A percentile compares a stretch with the other conserved stretches of the same genome.
Evolutionary conservation across 768 basidiomycete genomes (phyloP).

Genomic region (Suillus hirtellus): DNA sequence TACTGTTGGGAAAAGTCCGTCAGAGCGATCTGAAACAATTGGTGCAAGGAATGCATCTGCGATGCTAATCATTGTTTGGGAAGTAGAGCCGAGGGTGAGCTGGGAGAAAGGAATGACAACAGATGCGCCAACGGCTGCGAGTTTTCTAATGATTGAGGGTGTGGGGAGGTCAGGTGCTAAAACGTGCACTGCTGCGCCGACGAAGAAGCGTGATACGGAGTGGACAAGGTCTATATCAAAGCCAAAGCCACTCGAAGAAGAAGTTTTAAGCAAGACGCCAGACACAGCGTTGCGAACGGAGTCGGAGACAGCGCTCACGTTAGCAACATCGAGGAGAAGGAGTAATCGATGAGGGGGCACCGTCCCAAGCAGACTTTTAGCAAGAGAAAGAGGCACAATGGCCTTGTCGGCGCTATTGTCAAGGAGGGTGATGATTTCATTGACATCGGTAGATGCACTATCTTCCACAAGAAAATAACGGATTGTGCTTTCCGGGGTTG

Average conservation of each 20-base stretch:
- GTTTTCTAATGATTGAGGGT: slow-evolving; percentile 58
- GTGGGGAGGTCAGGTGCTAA: slow-evolving; percentile 56
- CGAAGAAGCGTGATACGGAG: slow-evolving; percentile 75
- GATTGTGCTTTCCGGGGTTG: slow-evolving; percentile 28
- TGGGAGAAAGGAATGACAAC: slow-evolving; percentile 73
- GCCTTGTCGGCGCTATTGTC: slow-evolving; percentile 82
- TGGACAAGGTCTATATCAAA: slow-evolving; percentile 71
- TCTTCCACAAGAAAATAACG: slow-evolving; percentile 60
- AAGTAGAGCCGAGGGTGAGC: slow-evolving; percentile 60
- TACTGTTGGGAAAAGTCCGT: slow-evolving; percentile 92
- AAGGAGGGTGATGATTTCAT: slow-evolving; percentile 62
- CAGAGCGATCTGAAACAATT: slow-evolving; percentile 80
- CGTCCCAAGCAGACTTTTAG: slow-evolving; percentile 62
- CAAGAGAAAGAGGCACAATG: slow-evolving; percentile 68
- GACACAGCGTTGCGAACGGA: slow-evolving; percentile 71
- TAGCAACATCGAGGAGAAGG: slow-evolving; percentile 73
- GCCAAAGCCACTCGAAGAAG: slow-evolving; percentile 38
- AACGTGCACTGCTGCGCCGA: slow-evolving; percentile 62
- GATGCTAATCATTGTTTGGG: slow-evolving; percentile 63
- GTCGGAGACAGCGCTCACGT: slow-evolving; percentile 74
- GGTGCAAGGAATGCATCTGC: slow-evolving; percentile 86
- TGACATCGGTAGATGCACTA: slow-evolving; percentile 41
- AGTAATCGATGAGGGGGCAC: slow-evolving; percentile 74
- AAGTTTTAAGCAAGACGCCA: slow-evolving; percentile 78
- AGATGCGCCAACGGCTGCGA: slow-evolving; percentile 57